Conservation (phyloP, 768 basidiomycete species). For the Panaeolus cyanescens region DNA sequence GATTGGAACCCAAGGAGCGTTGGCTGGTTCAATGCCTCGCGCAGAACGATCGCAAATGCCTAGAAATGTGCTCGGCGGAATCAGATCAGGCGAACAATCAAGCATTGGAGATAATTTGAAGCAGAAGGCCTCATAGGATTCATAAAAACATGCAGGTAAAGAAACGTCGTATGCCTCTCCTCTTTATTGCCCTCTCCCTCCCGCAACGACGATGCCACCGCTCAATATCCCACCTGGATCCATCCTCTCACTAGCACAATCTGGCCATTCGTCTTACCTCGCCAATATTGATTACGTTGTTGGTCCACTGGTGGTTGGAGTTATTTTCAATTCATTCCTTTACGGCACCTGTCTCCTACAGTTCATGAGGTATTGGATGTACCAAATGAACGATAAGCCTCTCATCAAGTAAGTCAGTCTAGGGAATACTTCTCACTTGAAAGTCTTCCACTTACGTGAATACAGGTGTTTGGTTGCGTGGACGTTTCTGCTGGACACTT, state of each 20-base stretch:
- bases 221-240: neutral
- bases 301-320: slow-evolving; percentile 25
- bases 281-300: slow-evolving; percentile 12
- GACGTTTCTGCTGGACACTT: slow-evolving; percentile 28
- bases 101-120: neutral
- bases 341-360: slow-evolving; percentile 26
- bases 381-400: slow-evolving; percentile 10
- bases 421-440: neutral
- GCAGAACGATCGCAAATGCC: neutral
- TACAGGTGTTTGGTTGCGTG: slow-evolving; percentile 25
- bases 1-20: neutral
- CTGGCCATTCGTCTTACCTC: neutral
- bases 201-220: neutral
- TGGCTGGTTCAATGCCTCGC: neutral
- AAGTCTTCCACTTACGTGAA: neutral
- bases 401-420: slow-evolving; percentile 12
- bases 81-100: neutral
- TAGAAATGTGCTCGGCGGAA: neutral
- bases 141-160: neutral
- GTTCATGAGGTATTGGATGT: slow-evolving; percentile 22
- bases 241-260: neutral
- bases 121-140: no score
- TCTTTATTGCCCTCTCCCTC: neutral
- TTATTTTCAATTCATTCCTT: slow-evolving; percentile 20
- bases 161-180: neutral